Conservation (phyloP, 2,329 filamentous ascomycete genomes). For the Neurospora sp. region DNA sequence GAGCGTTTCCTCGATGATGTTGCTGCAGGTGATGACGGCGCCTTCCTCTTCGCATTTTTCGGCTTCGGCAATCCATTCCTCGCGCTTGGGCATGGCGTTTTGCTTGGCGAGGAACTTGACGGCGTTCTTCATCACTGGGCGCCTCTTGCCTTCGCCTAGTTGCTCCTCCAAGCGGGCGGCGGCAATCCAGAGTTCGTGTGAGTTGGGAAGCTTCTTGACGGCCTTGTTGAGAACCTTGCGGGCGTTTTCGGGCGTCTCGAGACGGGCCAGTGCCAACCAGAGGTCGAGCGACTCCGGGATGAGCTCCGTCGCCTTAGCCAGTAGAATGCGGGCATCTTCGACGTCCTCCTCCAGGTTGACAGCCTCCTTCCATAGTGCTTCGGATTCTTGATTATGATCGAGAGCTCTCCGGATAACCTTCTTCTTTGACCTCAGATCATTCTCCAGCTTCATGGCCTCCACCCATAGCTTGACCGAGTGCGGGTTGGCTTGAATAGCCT, state of each 20-base stretch:
- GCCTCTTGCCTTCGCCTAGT: conserved; percentile 63
- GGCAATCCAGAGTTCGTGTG: conserved; percentile 93
- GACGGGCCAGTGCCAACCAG: conserved; percentile 84
- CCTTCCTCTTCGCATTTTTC: conserved; percentile 93
- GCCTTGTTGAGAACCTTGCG: conserved; percentile 93
- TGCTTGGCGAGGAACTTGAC: conserved; percentile 81
- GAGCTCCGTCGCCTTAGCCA: conserved; percentile 91
- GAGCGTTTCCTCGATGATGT: conserved; percentile 85
- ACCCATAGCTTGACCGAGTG: conserved; percentile 86
- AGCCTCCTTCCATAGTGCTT: conserved; percentile 94
- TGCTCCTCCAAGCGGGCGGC: conserved; percentile 87
- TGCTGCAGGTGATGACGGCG: conserved; percentile 72
- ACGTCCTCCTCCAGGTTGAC: conserved; percentile 91
- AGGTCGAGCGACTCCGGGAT: conserved; percentile 90
- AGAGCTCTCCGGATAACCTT: conserved; percentile 84
- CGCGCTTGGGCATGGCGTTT: conserved; percentile 91
- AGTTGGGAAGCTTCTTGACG: conserved; percentile 85
- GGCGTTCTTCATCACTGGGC: conserved; percentile 91
- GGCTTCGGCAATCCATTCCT: conserved; percentile 93
- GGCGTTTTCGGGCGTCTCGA: conserved; percentile 84
- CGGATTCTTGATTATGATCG: conserved; percentile 87
- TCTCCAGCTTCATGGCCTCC: conserved; percentile 88
- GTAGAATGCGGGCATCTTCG: conserved; percentile 74
- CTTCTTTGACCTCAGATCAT: conserved; percentile 75
- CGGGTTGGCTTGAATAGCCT: conserved; percentile 86